These are phyloP conservation scores for Mitragyna speciosa DNA, from an alignment of 257 asterid genomes.

Conservation along the genomic window DNA sequence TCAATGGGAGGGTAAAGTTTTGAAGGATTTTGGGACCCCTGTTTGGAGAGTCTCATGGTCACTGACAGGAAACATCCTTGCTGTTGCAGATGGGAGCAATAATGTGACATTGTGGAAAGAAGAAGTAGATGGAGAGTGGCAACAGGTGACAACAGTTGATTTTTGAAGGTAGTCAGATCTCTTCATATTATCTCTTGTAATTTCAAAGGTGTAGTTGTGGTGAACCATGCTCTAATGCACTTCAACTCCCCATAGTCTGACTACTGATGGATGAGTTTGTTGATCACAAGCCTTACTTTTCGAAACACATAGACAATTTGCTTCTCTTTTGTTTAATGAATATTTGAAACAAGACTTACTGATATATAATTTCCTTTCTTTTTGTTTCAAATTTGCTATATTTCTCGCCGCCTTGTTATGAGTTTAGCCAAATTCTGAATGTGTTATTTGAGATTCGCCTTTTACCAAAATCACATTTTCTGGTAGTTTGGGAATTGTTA, in stretches of 20 bases:
- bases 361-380: neutral
- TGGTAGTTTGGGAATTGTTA: neutral
- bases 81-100: constrained; percentile 66
- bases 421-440: neutral
- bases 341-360: neutral
- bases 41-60: constrained; percentile 81
- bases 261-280: neutral
- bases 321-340: neutral
- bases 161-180: constrained; percentile 10
- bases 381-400: neutral
- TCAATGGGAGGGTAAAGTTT: constrained; percentile 57
- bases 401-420: neutral
- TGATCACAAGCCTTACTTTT: neutral
- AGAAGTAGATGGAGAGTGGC: constrained; percentile 68
- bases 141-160: constrained; percentile 57
- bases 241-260: neutral
- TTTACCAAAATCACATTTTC: neutral
- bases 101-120: constrained; percentile 67
- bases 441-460: neutral
- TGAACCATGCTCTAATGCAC: neutral
- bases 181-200: neutral
- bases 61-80: constrained; percentile 63
- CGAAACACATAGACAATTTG: neutral
- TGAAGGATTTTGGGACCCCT: constrained; percentile 56
- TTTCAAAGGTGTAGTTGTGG: neutral